Conservation (phyloP, 2,329 filamentous ascomycete species). For the Diplodia intermedia region DNA sequence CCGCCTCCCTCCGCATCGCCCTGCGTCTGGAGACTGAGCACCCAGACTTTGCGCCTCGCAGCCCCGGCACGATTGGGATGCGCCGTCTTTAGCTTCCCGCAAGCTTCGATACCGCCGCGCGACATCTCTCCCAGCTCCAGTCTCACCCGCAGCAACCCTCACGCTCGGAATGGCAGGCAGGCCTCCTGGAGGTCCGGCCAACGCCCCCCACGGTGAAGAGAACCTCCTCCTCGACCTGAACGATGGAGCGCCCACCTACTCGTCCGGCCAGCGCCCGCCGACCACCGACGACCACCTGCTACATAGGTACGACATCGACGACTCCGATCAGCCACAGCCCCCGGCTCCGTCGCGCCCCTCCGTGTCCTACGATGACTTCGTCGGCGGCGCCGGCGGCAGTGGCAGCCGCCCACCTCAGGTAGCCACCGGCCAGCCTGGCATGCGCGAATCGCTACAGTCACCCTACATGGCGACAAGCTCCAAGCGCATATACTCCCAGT, state of each 20-base stretch:
- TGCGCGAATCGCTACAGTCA: slow-evolving; percentile 44
- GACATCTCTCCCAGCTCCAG: slow-evolving; percentile 18
- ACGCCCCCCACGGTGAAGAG: slow-evolving; percentile 46
- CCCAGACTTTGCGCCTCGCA: slow-evolving; percentile 1
- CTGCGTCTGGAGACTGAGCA: slow-evolving; percentile 13
- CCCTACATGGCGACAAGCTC: slow-evolving; percentile 47
- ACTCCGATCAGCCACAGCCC: slow-evolving; percentile 66
- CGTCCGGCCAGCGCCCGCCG: slow-evolving; percentile 76
- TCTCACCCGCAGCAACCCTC: slow-evolving; percentile 12
- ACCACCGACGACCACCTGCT: slow-evolving; percentile 82
- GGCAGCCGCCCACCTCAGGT: slow-evolving; percentile 16
- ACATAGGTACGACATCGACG: slow-evolving; percentile 74
- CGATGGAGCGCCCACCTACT: slow-evolving; percentile 74
- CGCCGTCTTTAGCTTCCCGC: slow-evolving; percentile 27
- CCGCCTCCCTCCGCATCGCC: slow-evolving; percentile 21
- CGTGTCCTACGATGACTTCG: slow-evolving; percentile 93
- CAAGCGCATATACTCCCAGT: slow-evolving; percentile 69
- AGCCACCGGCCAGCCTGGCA: slow-evolving; percentile 52
- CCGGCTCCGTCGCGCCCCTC: slow-evolving; percentile 71
- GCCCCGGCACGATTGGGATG: slow-evolving; percentile 19
- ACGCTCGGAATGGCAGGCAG: slow-evolving; percentile 59
- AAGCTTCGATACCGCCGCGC: slow-evolving; percentile 23
- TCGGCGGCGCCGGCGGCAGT: slow-evolving; percentile 67
- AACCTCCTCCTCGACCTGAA: slow-evolving; percentile 76
- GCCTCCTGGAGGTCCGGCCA: slow-evolving; percentile 59